phyloP scores from a whole-genome alignment of 257 asterid genomes.

The Forsythia viridissima region DNA sequence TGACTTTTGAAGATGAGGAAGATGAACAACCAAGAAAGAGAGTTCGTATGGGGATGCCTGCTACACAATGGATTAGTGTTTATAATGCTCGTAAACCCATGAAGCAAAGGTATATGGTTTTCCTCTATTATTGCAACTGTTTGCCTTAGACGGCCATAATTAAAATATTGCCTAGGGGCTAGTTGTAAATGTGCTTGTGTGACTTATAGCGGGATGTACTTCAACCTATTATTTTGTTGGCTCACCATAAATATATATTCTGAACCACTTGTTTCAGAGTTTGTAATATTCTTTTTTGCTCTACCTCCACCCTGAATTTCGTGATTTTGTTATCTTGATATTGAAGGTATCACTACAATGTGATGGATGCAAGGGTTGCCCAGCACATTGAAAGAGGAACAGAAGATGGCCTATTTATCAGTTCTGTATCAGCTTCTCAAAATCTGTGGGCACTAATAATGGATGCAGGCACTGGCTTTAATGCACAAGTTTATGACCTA shows the following conservation, averaged over 20 bases:
- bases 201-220: background rate
- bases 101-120: conserved; percentile 67
- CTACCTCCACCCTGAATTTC: conserved; percentile 1
- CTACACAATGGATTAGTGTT: conserved; percentile 81
- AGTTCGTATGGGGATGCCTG: conserved; percentile 76
- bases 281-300: background rate
- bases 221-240: background rate
- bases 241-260: background rate
- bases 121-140: conserved; percentile 7
- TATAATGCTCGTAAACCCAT: conserved; percentile 84
- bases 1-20: conserved; percentile 60
- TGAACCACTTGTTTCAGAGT: background rate
- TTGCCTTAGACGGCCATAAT: background rate
- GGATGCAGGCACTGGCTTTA: conserved; percentile 91
- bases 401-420: conserved; percentile 70
- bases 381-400: conserved; percentile 80
- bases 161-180: background rate
- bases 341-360: conserved; percentile 67
- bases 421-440: conserved; percentile 65
- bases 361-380: conserved; percentile 61
- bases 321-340: conserved; percentile 19
- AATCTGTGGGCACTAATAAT: conserved; percentile 82
- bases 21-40: conserved; percentile 84
- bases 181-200: background rate
- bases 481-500: conserved; percentile 57